Percentiles rank a stretch among this genome's conserved stretches.
phyloP scores from a whole-genome alignment of 78 protist genomes.

The Parvularia atlantis region DNA sequence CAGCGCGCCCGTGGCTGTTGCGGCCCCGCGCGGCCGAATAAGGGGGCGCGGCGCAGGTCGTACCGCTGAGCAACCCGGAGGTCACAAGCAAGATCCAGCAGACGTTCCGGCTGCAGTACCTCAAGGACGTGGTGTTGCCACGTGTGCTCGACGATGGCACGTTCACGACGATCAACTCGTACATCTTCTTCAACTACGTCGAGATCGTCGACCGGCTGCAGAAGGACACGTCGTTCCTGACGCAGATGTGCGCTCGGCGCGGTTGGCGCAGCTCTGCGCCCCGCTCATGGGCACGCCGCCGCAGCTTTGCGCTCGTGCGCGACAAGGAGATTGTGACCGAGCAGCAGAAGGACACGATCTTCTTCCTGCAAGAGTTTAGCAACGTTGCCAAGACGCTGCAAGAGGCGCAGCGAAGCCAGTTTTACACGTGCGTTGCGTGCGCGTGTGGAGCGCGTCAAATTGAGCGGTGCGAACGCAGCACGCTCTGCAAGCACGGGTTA shows the following conservation, averaged over 20 bases:
- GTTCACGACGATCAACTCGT: conserved; percentile 46
- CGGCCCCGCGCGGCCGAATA: background rate
- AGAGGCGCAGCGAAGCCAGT: too few relatives aligned
- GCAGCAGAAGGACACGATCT: too few relatives aligned
- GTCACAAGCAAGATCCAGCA: conserved; percentile 54
- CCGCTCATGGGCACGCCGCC: too few relatives aligned
- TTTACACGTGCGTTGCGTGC: too few relatives aligned
- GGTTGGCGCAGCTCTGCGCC: too few relatives aligned
- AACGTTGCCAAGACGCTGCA: too few relatives aligned
- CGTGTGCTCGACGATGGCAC: conserved; percentile 73
- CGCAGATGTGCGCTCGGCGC: background rate
- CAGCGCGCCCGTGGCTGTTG: background rate
- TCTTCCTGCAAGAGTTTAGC: too few relatives aligned
- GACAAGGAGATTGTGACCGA: too few relatives aligned
- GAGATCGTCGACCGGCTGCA: conserved; percentile 44
- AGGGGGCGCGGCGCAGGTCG: conserved; percentile 1
- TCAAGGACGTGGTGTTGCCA: conserved; percentile 72
- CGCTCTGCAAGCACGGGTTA: too few relatives aligned
- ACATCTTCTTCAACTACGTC: conserved; percentile 56
- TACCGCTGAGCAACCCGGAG: conserved; percentile 26
- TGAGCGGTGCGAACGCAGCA: too few relatives aligned
- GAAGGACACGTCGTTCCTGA: conserved; percentile 30
- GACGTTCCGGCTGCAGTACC: conserved; percentile 64
- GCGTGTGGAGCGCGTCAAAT: too few relatives aligned
- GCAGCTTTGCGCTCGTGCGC: too few relatives aligned